Evolutionary conservation across 139 green algal genomes (phyloP), one percentile per base, ranked within the genome.

Genomic region (Mesostigma viride): DNA sequence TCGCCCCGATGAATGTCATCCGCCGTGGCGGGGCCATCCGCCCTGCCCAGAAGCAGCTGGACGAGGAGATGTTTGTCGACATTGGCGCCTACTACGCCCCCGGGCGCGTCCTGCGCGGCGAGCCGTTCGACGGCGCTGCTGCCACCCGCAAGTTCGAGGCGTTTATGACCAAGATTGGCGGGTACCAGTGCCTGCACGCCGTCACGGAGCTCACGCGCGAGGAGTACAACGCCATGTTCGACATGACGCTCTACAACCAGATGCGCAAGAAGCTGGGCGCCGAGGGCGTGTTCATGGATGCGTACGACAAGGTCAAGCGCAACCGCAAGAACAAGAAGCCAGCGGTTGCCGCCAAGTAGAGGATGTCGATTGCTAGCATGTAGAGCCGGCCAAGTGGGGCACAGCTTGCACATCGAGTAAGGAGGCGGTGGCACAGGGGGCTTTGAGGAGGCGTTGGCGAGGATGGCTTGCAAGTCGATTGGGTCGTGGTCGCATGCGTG

Each of bases 1-100:
- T 31, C 70, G 68, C 45, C 68, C 68, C 3, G 58, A 74, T 40
- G 53, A 34, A 62, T 11, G 53, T 6, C 53, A 27, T 62, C 53
- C 8, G 40, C 40, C 17, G 40, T 17, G 40, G 17, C 40, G 14
- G 40, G 40, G 40, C 40, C 40, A 53, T 53, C 40, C 17, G 14
- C 14, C 14, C 40, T 53, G 40, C 17, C 14, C 14, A 53, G 40
- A 53, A 53, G 40, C 17, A 53, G 14, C 17, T 53, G 40, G 14
- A 53, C 17, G 14, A 53, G 40, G 40, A 24, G 40, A 53, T n/a
- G n/a, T n/a, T n/a, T 14, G 14, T 14, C 14, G 40, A 53, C 17
- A 53, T 53, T 53, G 17, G 40, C 40, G 14, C 17, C 40, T 53
- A 53, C 14, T 53, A 53, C 14, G 14, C 40, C 14, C 17, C 14